Base-by-base conservation (phyloP, 345 rosid genomes). In the Citropsis articulata region DNA sequence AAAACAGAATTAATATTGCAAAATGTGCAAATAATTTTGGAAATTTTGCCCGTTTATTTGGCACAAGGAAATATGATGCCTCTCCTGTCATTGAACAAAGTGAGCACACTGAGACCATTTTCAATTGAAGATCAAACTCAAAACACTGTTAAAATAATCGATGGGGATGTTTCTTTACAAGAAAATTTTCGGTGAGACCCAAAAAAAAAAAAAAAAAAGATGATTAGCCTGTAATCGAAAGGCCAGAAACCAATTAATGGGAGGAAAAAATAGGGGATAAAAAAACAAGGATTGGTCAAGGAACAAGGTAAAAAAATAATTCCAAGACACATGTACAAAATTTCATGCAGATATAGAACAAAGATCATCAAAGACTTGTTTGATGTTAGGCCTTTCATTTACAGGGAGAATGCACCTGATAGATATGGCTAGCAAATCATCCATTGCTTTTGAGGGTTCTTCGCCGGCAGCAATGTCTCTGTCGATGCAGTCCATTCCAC, bases 351-450 rank as follows among this genome's bases (percentile, higher is more conserved):
- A 86, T 78, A 95, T 85, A 68, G 97, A 87, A 81, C 75, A 76
- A 21, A 93, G 88, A 81, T 86, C 91, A 30, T 91, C 97, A 65
- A n/a, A n/a, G 61, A 95, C 92, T 86, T 88, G 96, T 90, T 94
- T 91, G 86, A 92, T 89, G 91, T 88, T 91, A 87, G 99, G 99
- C 86, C 98, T 87, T 85, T 95, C 94, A 81, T 89, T 87, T 78
- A 91, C 92, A 73, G 94, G 88, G n/a, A n/a, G n/a, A n/a, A n/a
- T n/a, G n/a, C n/a, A n/a, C n/a, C n/a, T n/a, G n/a, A 95, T 88
- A 25, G 99, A 91, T 66, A 92, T 72, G 10, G 86, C 90, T 21
- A 93, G 93, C 87, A 93, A 83, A 82, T 95, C 97, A 5, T 93
- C 97, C 99, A 95, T 95, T 19, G 92, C 94, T 82, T 87, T 86